Evolutionary conservation across 768 basidiomycete species (phyloP).

Genomic region (Collybiopsis confluens): DNA sequence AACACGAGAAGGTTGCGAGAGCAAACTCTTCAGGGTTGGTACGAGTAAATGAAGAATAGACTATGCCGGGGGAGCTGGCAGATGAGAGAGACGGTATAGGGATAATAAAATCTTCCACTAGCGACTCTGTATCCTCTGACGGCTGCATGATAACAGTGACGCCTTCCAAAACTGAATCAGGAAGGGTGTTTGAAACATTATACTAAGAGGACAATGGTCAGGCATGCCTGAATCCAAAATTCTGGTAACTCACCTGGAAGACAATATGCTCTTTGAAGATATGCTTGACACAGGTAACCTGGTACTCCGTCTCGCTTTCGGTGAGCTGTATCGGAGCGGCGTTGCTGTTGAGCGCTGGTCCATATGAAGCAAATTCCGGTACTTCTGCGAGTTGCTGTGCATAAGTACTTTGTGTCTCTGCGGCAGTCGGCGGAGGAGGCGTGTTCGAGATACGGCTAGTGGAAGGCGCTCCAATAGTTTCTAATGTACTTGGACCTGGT

Average conservation of each 20-base stretch:
- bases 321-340: constrained; percentile 78
- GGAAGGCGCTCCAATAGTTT: constrained; percentile 74
- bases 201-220: constrained; percentile 48
- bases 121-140: constrained; percentile 60
- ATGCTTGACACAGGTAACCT: constrained; percentile 95
- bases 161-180: constrained; percentile 91
- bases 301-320: constrained; percentile 97
- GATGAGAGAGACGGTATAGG: constrained; percentile 68
- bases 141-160: constrained; percentile 93
- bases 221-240: not conserved
- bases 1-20: constrained; percentile 82
- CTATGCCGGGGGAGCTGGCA: constrained; percentile 71
- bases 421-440: constrained; percentile 76
- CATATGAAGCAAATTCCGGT: constrained; percentile 82
- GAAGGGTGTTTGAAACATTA: constrained; percentile 95
- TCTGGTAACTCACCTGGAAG: constrained; percentile 71
- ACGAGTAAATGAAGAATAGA: constrained; percentile 94
- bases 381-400: constrained; percentile 81
- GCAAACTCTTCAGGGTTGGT: constrained; percentile 73
- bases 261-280: constrained; percentile 93
- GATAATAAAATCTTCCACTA: constrained; percentile 95
- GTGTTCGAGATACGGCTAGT: constrained; percentile 52
- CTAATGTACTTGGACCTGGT: constrained; percentile 81
- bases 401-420: constrained; percentile 86
- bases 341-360: constrained; percentile 83